phyloP scores from a whole-genome alignment of 2,329 filamentous ascomycete species.

The Fusarium anthophilum region DNA sequence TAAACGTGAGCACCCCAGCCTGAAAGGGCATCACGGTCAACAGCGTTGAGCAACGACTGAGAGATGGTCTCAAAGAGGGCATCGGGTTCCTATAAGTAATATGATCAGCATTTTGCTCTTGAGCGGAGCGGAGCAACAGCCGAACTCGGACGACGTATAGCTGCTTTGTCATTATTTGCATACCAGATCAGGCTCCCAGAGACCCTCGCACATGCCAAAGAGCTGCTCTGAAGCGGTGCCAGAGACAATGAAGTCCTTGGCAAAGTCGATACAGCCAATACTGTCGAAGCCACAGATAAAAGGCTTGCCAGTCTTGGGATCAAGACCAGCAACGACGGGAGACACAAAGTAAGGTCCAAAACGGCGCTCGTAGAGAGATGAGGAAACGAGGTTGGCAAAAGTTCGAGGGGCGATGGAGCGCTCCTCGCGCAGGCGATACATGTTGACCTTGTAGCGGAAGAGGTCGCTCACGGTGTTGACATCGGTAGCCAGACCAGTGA shows the following conservation, averaged over 20 bases:
- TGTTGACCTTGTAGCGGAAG: conserved; percentile 99
- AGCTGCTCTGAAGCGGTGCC: conserved; percentile 97
- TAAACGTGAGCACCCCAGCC: conserved; percentile 99
- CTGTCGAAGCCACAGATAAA: conserved; percentile 99
- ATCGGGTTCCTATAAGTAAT: conserved; percentile 71
- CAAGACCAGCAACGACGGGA: conserved; percentile 93
- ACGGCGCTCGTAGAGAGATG: conserved; percentile 89
- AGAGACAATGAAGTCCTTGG: conserved; percentile 98
- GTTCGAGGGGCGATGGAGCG: conserved; percentile 94
- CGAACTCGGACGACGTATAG: background rate
- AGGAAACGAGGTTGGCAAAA: conserved; percentile 94
- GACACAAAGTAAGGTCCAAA: conserved; percentile 98
- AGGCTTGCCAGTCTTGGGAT: conserved; percentile 91
- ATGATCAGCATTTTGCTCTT: conserved; percentile 26
- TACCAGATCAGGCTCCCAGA: conserved; percentile 98
- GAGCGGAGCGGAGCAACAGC: background rate
- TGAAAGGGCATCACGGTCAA: conserved; percentile 95
- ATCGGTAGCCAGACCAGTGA: conserved; percentile 96
- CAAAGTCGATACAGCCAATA: conserved; percentile 99
- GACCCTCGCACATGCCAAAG: conserved; percentile 97
- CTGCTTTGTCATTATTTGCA: conserved; percentile 45
- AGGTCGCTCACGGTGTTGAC: conserved; percentile 94
- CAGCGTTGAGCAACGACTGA: conserved; percentile 92
- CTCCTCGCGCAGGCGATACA: conserved; percentile 99
- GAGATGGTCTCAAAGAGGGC: conserved; percentile 99